A percentile compares a stretch with the other conserved stretches of the same genome.
phyloP scores from a whole-genome alignment of 495 filamentous ascomycete genomes.

The Xylaria palmicola region DNA sequence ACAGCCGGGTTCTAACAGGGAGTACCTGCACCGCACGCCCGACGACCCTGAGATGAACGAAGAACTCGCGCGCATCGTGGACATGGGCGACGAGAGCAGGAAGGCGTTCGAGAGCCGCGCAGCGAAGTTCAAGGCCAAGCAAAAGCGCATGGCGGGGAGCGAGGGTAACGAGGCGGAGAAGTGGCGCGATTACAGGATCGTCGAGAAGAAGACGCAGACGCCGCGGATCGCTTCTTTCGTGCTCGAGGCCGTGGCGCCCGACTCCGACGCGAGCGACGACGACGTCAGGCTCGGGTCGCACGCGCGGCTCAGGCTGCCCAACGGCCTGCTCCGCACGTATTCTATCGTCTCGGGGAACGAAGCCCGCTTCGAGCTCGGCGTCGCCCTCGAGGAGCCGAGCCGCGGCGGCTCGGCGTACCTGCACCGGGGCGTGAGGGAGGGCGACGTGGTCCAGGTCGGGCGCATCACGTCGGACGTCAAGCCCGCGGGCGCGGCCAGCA shows the following conservation, averaged over 20 bases:
- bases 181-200: slow-evolving; percentile 46
- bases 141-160: slow-evolving; percentile 30
- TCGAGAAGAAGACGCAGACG: slow-evolving; percentile 44
- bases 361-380: slow-evolving; percentile 44
- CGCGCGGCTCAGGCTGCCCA: slow-evolving; percentile 46
- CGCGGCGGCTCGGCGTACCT: slow-evolving; percentile 51
- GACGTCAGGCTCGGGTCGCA: slow-evolving; percentile 37
- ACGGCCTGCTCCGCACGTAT: slow-evolving; percentile 45
- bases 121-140: slow-evolving; percentile 31
- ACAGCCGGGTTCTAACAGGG: too few relatives aligned
- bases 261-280: slow-evolving; percentile 18
- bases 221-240: slow-evolving; percentile 41
- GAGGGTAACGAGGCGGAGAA: slow-evolving; percentile 27
- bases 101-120: slow-evolving; percentile 41
- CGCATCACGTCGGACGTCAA: slow-evolving; percentile 40
- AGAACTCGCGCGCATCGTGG: slow-evolving; percentile 43
- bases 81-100: slow-evolving; percentile 48
- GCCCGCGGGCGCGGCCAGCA: slow-evolving; percentile 33
- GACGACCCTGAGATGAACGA: slow-evolving; percentile 44
- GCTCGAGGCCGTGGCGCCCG: slow-evolving; percentile 33
- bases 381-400: slow-evolving; percentile 43
- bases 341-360: slow-evolving; percentile 46
- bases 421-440: slow-evolving; percentile 33
- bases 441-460: slow-evolving; percentile 51
- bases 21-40: slow-evolving; percentile 51